Evolutionary conservation across 2,329 filamentous ascomycete genomes (phyloP), one percentile per base, ranked within the genome.

Genomic region (Zarea fungicola): DNA sequence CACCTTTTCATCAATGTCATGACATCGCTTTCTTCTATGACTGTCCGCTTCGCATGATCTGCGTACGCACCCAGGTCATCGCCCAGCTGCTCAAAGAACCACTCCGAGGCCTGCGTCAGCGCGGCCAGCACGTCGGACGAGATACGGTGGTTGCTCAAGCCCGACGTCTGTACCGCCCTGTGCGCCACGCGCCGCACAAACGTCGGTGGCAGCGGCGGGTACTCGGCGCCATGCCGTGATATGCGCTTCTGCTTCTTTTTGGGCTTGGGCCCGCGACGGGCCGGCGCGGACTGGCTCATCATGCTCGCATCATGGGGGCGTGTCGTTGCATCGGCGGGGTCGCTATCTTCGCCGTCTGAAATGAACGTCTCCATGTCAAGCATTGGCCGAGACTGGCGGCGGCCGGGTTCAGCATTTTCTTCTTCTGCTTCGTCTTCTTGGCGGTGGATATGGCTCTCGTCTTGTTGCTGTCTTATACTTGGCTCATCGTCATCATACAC

Each of bases 31-130:
- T 93, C 88, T 58, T 95, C 87, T 56, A 96, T 89, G 3, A 83
- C 89, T 66, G 87, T 93, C 26, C 90, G 80, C 26, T 86, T 85
- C 5, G 86, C 89, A 65, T 96, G 90, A 52, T 81, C 76, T 16
- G 90, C 86, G 64, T 91, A 96, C 3, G 83, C 84, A 11, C 80
- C 80, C 48, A 96, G 69, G 61, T 95, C 89, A 52, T 90, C 86
- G 41, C 87, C 83, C 3, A 87, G 72, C 65, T 96, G 90, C 67
- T 95, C 89, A 63, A 96, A 95, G 65, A 90, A 96, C 85, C 89
- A 93, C 53, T 95, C 88, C 3, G 87, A 87, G 1, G 89, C 88
- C 62, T 89, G 84, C 59, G 85, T 83, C 47, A 96, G 81, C 5
- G 85, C 84, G 25, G 79, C 77, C 31, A 95, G 70, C 2, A 87